Base-by-base conservation (phyloP, 352 stramenopile species). In the Phytophthora niederhauseri region DNA sequence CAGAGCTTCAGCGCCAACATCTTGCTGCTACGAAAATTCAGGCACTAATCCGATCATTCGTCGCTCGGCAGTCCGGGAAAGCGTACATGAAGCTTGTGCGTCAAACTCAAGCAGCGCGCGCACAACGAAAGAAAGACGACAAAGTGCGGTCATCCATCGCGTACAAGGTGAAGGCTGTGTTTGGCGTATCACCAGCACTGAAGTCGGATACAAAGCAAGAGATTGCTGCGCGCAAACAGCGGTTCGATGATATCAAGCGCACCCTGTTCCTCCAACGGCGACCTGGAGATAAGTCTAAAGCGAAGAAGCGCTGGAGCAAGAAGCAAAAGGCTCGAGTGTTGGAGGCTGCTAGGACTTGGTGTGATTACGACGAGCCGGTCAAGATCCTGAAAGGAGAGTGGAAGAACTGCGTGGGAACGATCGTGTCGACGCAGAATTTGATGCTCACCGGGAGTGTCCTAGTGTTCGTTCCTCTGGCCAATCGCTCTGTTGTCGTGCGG, bases 361-460 rank as follows among this genome's bases (percentile, higher is more conserved):
- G 81, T 9, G 56, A 73, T 5, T 90, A 87, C 48, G 85, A 78
- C 30, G 68, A 70, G 9, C 69, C 75, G 20, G 80, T 93, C 45
- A 84, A 87, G 53, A 77, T 92, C 8, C 17, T 70, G 8, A 77
- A 45, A 17, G 78, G 84, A 0, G 66, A 82, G 50, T 92, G 80
- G 81, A 80, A 82, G 26, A 57, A 77, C 22, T 70, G 66, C 15
- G 43, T 88, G 6, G 85, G 74, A 1, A 75, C 68, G 6, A 80
- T 92, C 46, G 64, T 93, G 5, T 93, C 85, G 49, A 88, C 82
- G 7, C 78, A 90, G 41, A 89, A 90, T 61, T 43, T 93, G 54
- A 76, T 90, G 45, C 69, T 74, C 1, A 90, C 78, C 4, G 84
- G 82, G 15, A 78, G 73, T 20, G 79, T 93, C 17, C 34, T 92